A percentile compares a stretch with the other conserved stretches of the same genome.
phyloP scores from a whole-genome alignment of 176 grass and related monocot genomes.

The Miscanthus lutarioriparius region DNA sequence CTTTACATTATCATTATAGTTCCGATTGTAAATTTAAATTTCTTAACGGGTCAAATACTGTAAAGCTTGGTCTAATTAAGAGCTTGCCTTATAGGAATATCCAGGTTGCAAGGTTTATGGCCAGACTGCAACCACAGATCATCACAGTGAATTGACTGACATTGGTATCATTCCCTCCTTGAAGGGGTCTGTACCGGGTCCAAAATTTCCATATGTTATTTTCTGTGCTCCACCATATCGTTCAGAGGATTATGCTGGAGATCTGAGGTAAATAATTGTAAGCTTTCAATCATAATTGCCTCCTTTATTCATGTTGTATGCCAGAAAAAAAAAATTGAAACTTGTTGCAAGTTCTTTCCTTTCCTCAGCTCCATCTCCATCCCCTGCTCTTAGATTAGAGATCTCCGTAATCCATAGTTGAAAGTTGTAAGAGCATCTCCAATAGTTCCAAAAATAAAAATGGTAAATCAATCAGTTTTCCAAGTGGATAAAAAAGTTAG shows the following conservation, averaged over 20 bases:
- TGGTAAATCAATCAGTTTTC: neutral
- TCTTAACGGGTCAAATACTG: neutral
- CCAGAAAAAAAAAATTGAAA: too few relatives aligned
- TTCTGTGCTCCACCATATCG: constrained; percentile 87
- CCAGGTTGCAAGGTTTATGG: constrained; percentile 72
- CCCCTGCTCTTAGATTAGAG: neutral
- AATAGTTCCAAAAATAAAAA: neutral
- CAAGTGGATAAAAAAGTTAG: neutral
- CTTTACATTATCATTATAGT: neutral
- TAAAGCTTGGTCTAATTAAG: neutral
- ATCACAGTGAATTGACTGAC: constrained; percentile 71
- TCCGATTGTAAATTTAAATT: neutral
- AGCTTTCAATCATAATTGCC: neutral
- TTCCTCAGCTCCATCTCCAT: neutral
- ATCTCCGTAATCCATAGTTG: neutral
- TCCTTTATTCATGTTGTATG: neutral
- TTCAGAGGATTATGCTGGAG: constrained; percentile 69
- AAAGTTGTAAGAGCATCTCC: constrained; percentile 1
- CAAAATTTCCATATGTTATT: constrained; percentile 75
- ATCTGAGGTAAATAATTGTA: constrained; percentile 62
- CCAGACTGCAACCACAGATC: constrained; percentile 71
- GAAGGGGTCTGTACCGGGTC: constrained; percentile 38
- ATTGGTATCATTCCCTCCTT: constrained; percentile 69
- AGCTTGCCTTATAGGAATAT: constrained; percentile 54
- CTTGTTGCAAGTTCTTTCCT: too few relatives aligned